A percentile compares a stretch with the other conserved stretches of the same genome.
Evolutionary conservation across 345 rosid species (phyloP).

Genomic region (Eucalyptus erythrocorys): DNA sequence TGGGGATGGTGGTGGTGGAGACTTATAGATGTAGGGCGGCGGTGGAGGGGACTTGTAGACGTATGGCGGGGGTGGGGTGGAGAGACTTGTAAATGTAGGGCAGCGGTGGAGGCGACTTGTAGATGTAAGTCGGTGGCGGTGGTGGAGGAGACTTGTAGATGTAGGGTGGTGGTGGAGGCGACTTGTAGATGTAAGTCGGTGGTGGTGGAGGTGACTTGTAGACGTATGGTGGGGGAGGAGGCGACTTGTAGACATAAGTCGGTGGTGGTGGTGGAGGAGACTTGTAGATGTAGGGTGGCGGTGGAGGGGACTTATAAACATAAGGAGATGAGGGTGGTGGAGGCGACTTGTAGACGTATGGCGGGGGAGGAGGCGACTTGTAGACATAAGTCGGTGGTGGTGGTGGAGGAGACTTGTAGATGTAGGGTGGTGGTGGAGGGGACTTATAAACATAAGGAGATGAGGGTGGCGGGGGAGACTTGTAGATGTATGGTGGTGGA

Average conservation of each 20-base stretch:
- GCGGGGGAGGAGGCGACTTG: conserved; percentile 12
- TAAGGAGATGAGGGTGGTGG: background rate
- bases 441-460: background rate
- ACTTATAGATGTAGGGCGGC: background rate
- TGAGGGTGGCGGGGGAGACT: conserved; percentile 14
- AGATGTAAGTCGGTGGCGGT: background rate
- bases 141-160: conserved; percentile 29
- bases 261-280: conserved; percentile 18
- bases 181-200: background rate
- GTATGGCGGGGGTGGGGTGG: conserved; percentile 6
- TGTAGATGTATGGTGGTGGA: conserved; percentile 6
- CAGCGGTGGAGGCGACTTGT: conserved; percentile 31
- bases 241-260: conserved; percentile 10
- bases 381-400: conserved; percentile 12
- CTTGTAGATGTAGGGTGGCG: conserved; percentile 3
- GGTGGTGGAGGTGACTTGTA: conserved; percentile 12
- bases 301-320: conserved; percentile 2
- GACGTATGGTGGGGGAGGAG: conserved; percentile 30
- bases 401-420: conserved; percentile 12
- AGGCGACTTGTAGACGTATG: conserved; percentile 12
- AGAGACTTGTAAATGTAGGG: conserved; percentile 18
- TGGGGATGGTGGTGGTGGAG: background rate
- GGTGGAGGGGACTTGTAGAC: background rate
- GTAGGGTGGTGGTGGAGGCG: conserved; percentile 29
- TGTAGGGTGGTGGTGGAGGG: conserved; percentile 6